Evolutionary conservation across 441 rosid genomes (phyloP).

Genomic region (Populus trichocarpa): DNA sequence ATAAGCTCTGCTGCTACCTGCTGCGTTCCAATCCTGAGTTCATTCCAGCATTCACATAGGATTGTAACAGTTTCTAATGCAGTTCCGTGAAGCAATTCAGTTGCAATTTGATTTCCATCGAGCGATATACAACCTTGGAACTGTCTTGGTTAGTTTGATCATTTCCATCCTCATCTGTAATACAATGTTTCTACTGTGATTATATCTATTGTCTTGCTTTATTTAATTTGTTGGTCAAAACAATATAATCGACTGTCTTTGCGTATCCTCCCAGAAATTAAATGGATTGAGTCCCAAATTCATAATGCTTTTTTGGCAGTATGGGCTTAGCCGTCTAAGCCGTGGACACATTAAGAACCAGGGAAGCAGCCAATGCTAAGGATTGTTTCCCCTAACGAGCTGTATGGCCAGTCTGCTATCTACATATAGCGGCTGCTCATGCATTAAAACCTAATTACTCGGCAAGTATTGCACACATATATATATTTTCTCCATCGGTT

Average conservation of each 20-base stretch:
- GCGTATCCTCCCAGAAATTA: background rate
- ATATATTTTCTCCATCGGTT: background rate
- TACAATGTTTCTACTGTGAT: background rate
- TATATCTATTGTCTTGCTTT: background rate
- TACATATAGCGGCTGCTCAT: constrained; percentile 94
- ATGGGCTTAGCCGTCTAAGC: constrained; percentile 97
- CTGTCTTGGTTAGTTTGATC: constrained; percentile 75
- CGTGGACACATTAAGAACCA: constrained; percentile 89
- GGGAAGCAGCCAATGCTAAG: constrained; percentile 60
- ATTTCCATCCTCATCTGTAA: constrained; percentile 17
- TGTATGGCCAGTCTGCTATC: constrained; percentile 95
- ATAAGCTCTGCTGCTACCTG: too few relatives aligned
- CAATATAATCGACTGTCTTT: background rate
- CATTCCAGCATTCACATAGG: too few relatives aligned
- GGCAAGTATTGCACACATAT: constrained; percentile 33
- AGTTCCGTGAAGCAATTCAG: constrained; percentile 96
- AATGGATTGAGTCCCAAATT: background rate
- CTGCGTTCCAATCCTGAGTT: too few relatives aligned
- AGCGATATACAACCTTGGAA: constrained; percentile 98
- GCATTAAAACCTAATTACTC: constrained; percentile 96
- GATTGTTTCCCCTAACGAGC: constrained; percentile 79
- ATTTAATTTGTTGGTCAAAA: background rate
- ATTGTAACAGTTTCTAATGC: constrained; percentile 23
- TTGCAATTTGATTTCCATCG: constrained; percentile 97
- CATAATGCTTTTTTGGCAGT: constrained; percentile 42